Percentiles rank a stretch among this genome's conserved stretches.
These are phyloP conservation scores for Eucommia ulmoides DNA, from an alignment of 257 asterid genomes.

Conservation along the genomic window DNA sequence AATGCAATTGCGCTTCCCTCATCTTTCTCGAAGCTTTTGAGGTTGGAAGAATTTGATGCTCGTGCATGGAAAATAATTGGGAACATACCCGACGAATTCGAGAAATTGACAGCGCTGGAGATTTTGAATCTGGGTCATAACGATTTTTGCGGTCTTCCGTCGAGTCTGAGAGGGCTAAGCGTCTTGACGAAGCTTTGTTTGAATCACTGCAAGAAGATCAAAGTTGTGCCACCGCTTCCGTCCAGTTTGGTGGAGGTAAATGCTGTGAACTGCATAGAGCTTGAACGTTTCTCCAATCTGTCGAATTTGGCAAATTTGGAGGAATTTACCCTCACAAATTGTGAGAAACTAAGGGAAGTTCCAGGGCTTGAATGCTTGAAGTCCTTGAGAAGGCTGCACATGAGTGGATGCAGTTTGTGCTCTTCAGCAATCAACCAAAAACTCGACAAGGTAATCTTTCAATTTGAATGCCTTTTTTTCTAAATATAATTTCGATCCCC, in stretches of 20 bases:
- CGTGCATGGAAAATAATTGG: constrained; percentile 21
- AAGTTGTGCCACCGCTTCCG: constrained; percentile 24
- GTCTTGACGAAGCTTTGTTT: constrained; percentile 11
- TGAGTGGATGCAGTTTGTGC: constrained; percentile 12
- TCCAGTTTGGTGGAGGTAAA: constrained; percentile 12
- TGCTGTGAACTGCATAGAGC: constrained; percentile 16
- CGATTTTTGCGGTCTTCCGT: constrained; percentile 19
- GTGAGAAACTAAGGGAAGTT: constrained; percentile 14
- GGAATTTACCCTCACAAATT: constrained; percentile 19
- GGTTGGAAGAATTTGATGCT: constrained; percentile 16
- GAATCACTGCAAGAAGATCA: constrained; percentile 16
- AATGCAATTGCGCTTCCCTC: constrained; percentile 11
- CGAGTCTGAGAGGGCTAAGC: constrained; percentile 12
- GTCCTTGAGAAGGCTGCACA: constrained; percentile 18
- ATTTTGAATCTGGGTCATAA: constrained; percentile 14
- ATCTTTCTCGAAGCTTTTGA: constrained; percentile 20
- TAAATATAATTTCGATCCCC: no score
- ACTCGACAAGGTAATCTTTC: not conserved
- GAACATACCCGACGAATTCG: constrained; percentile 17
- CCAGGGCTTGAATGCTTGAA: constrained; percentile 20
- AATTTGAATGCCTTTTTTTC: no score
- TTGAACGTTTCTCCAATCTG: constrained; percentile 8
- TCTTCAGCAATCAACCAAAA: constrained; percentile 5
- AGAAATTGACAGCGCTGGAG: constrained; percentile 14
- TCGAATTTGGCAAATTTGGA: constrained; percentile 11